These are phyloP conservation scores for Ustilago loliicola DNA, from an alignment of 1,284 basidiomycete species.

Conservation along the genomic window DNA sequence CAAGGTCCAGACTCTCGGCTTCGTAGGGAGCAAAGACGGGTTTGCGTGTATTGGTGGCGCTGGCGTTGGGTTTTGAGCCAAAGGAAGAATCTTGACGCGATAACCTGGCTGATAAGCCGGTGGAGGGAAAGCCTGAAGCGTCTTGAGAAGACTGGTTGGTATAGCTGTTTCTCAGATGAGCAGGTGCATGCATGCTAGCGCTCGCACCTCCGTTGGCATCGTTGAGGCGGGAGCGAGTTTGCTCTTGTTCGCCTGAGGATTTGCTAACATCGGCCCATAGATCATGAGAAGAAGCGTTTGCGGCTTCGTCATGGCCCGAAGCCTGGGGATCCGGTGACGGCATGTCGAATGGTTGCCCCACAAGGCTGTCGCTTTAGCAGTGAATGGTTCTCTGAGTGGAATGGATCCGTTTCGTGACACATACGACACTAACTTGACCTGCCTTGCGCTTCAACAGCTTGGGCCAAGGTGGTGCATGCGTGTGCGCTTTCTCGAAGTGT, in stretches of 20 bases:
- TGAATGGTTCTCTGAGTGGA: neutral
- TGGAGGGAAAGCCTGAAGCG: slow-evolving; percentile 39
- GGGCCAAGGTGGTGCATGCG: slow-evolving; percentile 1
- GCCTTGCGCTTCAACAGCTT: neutral
- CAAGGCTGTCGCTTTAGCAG: neutral
- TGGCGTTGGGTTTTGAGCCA: slow-evolving; percentile 24
- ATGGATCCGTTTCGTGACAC: neutral
- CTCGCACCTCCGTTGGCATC: slow-evolving; percentile 49
- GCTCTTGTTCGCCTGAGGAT: slow-evolving; percentile 7
- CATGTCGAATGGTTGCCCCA: slow-evolving; percentile 13
- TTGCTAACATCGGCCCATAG: slow-evolving; percentile 28
- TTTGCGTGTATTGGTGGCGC: slow-evolving; percentile 16
- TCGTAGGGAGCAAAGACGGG: slow-evolving; percentile 36
- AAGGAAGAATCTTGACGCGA: slow-evolving; percentile 38
- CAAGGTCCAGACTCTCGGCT: slow-evolving; percentile 29
- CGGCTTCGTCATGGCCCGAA: slow-evolving; percentile 13
- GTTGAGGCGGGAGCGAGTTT: slow-evolving; percentile 4
- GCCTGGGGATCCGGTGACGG: slow-evolving; percentile 18
- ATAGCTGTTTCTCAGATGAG: slow-evolving; percentile 13
- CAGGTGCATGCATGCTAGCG: slow-evolving; percentile 54
- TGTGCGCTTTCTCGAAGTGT: slow-evolving; percentile 5
- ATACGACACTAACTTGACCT: neutral
- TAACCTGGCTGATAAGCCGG: slow-evolving; percentile 31
- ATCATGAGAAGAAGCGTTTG: slow-evolving; percentile 19
- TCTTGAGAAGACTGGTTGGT: slow-evolving; percentile 10